phyloP scores from a whole-genome alignment of 441 rosid genomes.

The Flueggea neowawraea region DNA sequence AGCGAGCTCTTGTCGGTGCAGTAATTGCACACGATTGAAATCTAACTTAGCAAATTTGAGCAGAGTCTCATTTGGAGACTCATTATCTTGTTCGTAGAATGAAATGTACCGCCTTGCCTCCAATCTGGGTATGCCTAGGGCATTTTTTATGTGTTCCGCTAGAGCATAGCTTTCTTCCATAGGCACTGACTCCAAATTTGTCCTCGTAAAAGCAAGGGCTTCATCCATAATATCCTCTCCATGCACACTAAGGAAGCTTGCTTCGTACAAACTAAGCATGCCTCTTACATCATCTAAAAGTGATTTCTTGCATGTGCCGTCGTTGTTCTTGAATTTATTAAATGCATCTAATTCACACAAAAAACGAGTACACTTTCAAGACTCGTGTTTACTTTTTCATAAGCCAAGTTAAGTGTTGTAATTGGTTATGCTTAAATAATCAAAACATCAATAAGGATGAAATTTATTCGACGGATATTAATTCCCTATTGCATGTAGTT shows the following conservation, averaged over 20 bases:
- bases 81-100: conserved; percentile 8
- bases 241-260: conserved; percentile 4
- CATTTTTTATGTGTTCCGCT: neutral
- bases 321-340: conserved; percentile 9
- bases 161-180: neutral
- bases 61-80: neutral
- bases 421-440: no score
- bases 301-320: conserved; percentile 4
- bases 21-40: conserved; percentile 3
- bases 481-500: neutral
- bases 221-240: conserved; percentile 22
- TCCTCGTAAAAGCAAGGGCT: conserved; percentile 11
- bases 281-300: conserved; percentile 9
- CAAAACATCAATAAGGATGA: no score
- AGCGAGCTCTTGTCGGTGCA: conserved; percentile 12
- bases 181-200: neutral
- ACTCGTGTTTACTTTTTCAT: no score
- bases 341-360: conserved; percentile 12
- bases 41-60: conserved; percentile 19
- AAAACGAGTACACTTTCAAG: neutral
- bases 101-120: conserved; percentile 10
- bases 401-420: no score
- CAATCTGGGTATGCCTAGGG: conserved; percentile 4
- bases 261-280: conserved; percentile 19
- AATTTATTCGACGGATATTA: neutral